Evolutionary conservation across 139 green algal species (phyloP), one percentile per base, ranked within the genome.

Genomic region (Closterium sp.): DNA sequence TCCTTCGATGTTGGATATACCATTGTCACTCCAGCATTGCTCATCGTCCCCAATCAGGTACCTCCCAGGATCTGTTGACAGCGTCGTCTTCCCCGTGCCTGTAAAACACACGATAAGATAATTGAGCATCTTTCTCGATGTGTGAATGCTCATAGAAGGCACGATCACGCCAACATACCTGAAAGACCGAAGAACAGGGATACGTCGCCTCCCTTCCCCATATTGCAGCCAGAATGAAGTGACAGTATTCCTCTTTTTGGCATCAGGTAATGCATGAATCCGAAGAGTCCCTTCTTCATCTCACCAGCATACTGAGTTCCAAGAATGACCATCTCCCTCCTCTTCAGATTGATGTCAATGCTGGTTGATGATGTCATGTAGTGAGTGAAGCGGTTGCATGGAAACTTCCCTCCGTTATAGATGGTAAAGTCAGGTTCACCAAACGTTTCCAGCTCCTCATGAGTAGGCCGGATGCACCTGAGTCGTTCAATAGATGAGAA

Each of bases 1-100:
- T 23, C 97, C 97, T 96, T 99, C 97, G 69, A 99, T 97, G 96
- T 99, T 98, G 95, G 97, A 97, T 36, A 98, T 96, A 86, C 97
- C 97, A 9, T 96, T 91, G 86, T 97, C 92, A n/a, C 91, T 94
- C 97, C 97, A 99, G 94, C 97, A 97, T 95, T 98, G 97, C 96
- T 98, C 97, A 87, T 99, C 97, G 88, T 99, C 97, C 10, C 97
- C 97, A 83, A 99, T 97, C 34, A 99, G 94, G 5, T 95, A 95
- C 16, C 97, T 94, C 1, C 89, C 84, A 2, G 95, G 96, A 93
- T 99, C 97, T 28, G 96, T 94, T 0, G 94, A 96, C 23, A 97
- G 92, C 19, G 95, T 96, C 33, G 95, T 96, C 90, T 96, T 96
- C 30, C 95, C 95, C 38, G 93, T 95, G 33, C 93, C 92, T 43